phyloP scores from a whole-genome alignment of 1,139 yeast genomes.

The Nakaseomyces sp. region DNA sequence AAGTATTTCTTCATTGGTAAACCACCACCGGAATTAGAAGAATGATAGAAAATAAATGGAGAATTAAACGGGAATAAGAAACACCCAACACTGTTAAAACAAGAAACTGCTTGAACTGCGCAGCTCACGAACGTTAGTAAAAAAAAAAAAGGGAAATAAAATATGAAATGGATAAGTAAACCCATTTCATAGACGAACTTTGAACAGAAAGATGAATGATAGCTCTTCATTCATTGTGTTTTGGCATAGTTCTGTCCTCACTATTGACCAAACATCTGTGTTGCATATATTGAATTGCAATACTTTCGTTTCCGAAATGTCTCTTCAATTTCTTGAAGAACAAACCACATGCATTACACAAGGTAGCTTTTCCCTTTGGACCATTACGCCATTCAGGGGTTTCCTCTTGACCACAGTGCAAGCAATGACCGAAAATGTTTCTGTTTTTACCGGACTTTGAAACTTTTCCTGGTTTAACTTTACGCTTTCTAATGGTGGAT shows the following conservation, averaged over 20 bases:
- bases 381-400: constrained; percentile 86
- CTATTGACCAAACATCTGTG: constrained; percentile 2
- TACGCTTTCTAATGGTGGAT: constrained; percentile 1
- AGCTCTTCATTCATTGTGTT: neutral
- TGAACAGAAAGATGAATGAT: neutral
- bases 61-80: too few relatives aligned
- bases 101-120: too few relatives aligned
- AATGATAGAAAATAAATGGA: too few relatives aligned
- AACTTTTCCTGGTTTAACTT: constrained; percentile 2
- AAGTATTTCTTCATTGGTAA: too few relatives aligned
- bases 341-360: constrained; percentile 86
- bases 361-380: constrained; percentile 73
- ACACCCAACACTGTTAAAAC: too few relatives aligned
- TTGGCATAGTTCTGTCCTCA: constrained; percentile 5
- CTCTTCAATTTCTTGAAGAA: constrained; percentile 31
- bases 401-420: constrained; percentile 2
- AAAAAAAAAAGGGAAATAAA: neutral
- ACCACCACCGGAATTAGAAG: too few relatives aligned
- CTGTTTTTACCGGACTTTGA: constrained; percentile 5
- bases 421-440: constrained; percentile 1
- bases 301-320: constrained; percentile 1
- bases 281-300: constrained; percentile 4
- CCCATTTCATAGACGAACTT: neutral
- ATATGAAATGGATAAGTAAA: neutral
- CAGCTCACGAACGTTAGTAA: too few relatives aligned